A percentile compares a stretch with the other conserved stretches of the same genome.
Conservation (phyloP, 192 early-diverging fungal genomes). For the Thamnidium elegans region DNA sequence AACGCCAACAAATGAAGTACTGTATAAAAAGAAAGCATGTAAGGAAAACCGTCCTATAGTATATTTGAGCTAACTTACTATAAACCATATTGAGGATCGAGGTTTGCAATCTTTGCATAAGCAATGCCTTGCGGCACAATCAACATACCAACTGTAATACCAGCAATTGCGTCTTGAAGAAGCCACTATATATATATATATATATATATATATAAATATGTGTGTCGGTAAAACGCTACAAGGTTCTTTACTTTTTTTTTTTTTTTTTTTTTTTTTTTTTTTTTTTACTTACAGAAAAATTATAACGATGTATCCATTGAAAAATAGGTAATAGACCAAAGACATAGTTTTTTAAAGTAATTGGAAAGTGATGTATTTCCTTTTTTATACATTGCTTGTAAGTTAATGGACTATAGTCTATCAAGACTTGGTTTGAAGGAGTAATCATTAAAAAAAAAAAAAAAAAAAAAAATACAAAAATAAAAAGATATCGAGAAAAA, state of each 20-base stretch:
- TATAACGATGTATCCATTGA: conserved; percentile 35
- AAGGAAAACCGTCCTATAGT: too few relatives aligned
- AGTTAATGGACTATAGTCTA: too few relatives aligned
- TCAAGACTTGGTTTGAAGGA: too few relatives aligned
- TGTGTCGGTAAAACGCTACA: background rate
- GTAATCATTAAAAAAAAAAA: too few relatives aligned
- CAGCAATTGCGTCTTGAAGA: conserved; percentile 64
- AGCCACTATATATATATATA: conserved; percentile 59
- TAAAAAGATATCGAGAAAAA: too few relatives aligned
- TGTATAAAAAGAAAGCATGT: conserved; percentile 44
- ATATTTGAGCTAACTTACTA: conserved; percentile 42
- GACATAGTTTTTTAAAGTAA: too few relatives aligned
- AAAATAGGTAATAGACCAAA: conserved; percentile 25
- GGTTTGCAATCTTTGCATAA: conserved; percentile 72
- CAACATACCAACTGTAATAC: conserved; percentile 68
- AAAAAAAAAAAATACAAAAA: too few relatives aligned
- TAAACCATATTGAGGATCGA: conserved; percentile 73
- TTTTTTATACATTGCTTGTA: too few relatives aligned
- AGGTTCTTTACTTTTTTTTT: too few relatives aligned
- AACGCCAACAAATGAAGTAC: conserved; percentile 68
- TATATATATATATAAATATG: background rate
- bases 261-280: too few relatives aligned
- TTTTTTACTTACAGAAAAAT: conserved; percentile 26
- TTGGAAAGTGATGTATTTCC: too few relatives aligned
- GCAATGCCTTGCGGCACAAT: conserved; percentile 76